A percentile compares a stretch with the other conserved stretches of the same genome.
Conservation (phyloP, 176 grass and related monocot species). For the Puccinellia tenuiflora region DNA sequence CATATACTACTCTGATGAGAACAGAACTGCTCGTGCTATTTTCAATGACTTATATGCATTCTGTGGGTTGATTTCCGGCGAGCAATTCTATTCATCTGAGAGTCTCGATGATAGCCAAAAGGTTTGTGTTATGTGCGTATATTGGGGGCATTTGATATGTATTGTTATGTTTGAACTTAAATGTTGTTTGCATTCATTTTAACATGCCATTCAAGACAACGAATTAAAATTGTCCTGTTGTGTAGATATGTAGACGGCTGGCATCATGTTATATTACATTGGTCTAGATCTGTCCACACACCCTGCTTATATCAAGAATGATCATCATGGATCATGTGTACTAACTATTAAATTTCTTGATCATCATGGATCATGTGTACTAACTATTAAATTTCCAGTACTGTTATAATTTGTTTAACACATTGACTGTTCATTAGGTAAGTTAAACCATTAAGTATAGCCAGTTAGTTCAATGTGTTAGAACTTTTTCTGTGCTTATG, state of each 20-base stretch:
- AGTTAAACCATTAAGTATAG: background rate
- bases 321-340: background rate
- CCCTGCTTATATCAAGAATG: background rate
- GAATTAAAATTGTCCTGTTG: background rate
- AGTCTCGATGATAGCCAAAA: constrained; percentile 64
- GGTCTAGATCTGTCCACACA: background rate
- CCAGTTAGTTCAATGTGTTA: background rate
- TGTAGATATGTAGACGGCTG: background rate
- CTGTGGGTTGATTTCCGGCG: constrained; percentile 59
- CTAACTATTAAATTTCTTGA: background rate
- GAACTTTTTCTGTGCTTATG: background rate
- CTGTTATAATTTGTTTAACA: background rate
- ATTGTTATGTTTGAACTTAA: background rate
- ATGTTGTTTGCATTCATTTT: constrained; percentile 12
- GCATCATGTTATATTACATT: constrained; percentile 7
- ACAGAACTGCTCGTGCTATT: constrained; percentile 56
- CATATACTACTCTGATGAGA: constrained; percentile 59
- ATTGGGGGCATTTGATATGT: background rate
- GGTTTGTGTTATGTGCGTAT: constrained; percentile 34
- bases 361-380: background rate
- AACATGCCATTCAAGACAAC: background rate
- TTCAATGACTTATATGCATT: constrained; percentile 80
- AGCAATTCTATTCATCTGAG: constrained; percentile 69
- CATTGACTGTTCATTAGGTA: background rate
- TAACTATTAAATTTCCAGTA: background rate